A percentile compares a stretch with the other conserved stretches of the same genome.
These are phyloP conservation scores for Ambrosiella cleistominuta DNA, from an alignment of 2,329 filamentous ascomycete species.

Conservation along the genomic window DNA sequence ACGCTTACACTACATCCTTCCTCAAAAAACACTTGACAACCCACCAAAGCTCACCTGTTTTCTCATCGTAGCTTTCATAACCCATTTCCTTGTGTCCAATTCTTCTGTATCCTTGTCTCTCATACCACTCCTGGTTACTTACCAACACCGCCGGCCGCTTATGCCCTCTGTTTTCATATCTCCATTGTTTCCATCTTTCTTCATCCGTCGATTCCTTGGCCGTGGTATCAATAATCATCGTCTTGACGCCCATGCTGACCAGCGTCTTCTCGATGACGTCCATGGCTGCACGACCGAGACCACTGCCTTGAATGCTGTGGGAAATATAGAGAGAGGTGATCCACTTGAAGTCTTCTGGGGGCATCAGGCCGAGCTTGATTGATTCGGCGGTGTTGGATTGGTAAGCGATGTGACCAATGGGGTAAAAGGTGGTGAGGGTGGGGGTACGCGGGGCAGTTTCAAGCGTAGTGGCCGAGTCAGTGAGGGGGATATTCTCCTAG, in stretches of 20 bases:
- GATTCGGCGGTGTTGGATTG: constrained; percentile 20
- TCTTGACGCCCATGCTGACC: constrained; percentile 18
- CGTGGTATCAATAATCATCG: constrained; percentile 22
- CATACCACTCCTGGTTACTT: constrained; percentile 20
- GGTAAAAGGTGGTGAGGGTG: constrained; percentile 19
- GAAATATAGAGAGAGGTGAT: constrained; percentile 26
- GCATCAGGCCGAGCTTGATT: constrained; percentile 18
- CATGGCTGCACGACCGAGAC: constrained; percentile 23
- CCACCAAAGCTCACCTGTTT: constrained; percentile 7
- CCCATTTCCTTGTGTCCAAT: constrained; percentile 12
- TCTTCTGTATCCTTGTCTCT: constrained; percentile 17
- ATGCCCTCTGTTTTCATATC: constrained; percentile 18
- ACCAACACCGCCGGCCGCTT: constrained; percentile 15
- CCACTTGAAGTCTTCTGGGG: constrained; percentile 20
- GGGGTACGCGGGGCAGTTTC: constrained; percentile 18
- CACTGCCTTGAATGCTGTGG: constrained; percentile 21
- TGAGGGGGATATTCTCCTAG: constrained; percentile 20
- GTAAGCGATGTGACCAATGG: constrained; percentile 26
- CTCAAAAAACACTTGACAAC: constrained; percentile 16
- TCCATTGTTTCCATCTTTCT: constrained; percentile 15
- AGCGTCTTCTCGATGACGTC: constrained; percentile 20
- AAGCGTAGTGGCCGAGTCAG: constrained; percentile 21
- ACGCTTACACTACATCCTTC: constrained; percentile 13
- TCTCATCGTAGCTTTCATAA: constrained; percentile 14
- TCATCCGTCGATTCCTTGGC: constrained; percentile 18